Conservation (phyloP, 129 eudicot genomes). For the Pseudognaphalium luteoalbum region DNA sequence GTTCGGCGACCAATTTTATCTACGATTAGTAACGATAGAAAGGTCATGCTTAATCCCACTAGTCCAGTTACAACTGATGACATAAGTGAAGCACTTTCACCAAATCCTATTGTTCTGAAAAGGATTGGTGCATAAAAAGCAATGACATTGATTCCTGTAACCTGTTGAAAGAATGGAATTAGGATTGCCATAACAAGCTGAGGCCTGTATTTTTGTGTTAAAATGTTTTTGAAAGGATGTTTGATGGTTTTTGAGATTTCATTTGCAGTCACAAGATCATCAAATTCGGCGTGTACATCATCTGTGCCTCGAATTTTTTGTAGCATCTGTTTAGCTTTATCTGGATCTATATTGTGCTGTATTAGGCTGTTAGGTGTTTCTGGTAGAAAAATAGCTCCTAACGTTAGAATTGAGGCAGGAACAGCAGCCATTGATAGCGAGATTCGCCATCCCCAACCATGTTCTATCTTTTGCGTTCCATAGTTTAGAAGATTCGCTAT, state of each 20-base stretch:
- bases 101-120: constrained; percentile 55
- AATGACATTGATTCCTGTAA: constrained; percentile 57
- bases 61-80: constrained; percentile 52
- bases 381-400: constrained; percentile 54
- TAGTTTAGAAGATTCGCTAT: constrained; percentile 53
- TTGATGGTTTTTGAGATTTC: constrained; percentile 39
- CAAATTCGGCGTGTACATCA: constrained; percentile 59
- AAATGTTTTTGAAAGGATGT: constrained; percentile 42
- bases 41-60: constrained; percentile 42
- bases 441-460: constrained; percentile 67
- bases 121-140: constrained; percentile 51
- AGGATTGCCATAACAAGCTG: constrained; percentile 53
- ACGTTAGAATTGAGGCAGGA: constrained; percentile 45
- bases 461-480: constrained; percentile 44
- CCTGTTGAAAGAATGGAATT: constrained; percentile 54
- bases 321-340: constrained; percentile 52
- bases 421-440: constrained; percentile 54
- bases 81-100: constrained; percentile 59
- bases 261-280: constrained; percentile 59
- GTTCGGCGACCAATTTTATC: constrained; percentile 58
- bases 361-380: constrained; percentile 64
- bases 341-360: constrained; percentile 35
- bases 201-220: constrained; percentile 40
- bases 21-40: constrained; percentile 46
- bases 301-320: constrained; percentile 53